Percentiles rank a stretch among this genome's conserved stretches.
Conservation (phyloP, 2,329 filamentous ascomycete genomes). For the Berkeleyomyces rouxiae region DNA sequence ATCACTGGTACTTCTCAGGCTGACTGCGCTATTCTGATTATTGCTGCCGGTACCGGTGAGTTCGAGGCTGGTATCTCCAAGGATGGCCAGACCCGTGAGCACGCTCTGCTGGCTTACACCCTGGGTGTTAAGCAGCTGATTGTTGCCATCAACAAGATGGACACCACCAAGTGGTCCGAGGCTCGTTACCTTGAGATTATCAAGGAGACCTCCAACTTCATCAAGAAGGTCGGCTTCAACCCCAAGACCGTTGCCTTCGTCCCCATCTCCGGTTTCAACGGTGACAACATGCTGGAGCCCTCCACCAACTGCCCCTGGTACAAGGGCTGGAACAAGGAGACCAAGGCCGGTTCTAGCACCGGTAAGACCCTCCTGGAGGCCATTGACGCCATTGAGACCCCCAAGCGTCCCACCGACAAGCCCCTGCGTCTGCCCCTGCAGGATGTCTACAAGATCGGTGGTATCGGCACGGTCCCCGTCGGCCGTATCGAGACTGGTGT, state of each 20-base stretch:
- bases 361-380: conserved; percentile 99
- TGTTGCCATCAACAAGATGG: conserved; percentile 99
- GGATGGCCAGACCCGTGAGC: conserved; percentile 99
- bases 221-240: conserved; percentile 99
- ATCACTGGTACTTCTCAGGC: conserved; percentile 99
- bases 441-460: conserved; percentile 99
- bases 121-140: conserved; percentile 99
- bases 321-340: conserved; percentile 99
- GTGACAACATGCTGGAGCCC: conserved; percentile 94
- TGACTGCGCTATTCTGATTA: conserved; percentile 99
- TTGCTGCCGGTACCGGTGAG: conserved; percentile 99
- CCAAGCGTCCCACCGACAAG: conserved; percentile 92
- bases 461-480: conserved; percentile 99
- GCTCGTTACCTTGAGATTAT: conserved; percentile 95
- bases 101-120: conserved; percentile 99
- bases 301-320: conserved; percentile 98
- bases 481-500: conserved; percentile 99
- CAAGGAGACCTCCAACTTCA: conserved; percentile 99
- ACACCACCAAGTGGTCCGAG: conserved; percentile 98
- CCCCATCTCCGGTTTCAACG: conserved; percentile 99
- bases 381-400: conserved; percentile 89
- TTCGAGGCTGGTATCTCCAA: conserved; percentile 99
- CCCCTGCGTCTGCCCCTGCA: conserved; percentile 99
- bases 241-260: conserved; percentile 97
- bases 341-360: conserved; percentile 57